Evolutionary conservation across 2,329 filamentous ascomycete genomes (phyloP), one percentile per base, ranked within the genome.

Genomic region (Botryotinia globosa): DNA sequence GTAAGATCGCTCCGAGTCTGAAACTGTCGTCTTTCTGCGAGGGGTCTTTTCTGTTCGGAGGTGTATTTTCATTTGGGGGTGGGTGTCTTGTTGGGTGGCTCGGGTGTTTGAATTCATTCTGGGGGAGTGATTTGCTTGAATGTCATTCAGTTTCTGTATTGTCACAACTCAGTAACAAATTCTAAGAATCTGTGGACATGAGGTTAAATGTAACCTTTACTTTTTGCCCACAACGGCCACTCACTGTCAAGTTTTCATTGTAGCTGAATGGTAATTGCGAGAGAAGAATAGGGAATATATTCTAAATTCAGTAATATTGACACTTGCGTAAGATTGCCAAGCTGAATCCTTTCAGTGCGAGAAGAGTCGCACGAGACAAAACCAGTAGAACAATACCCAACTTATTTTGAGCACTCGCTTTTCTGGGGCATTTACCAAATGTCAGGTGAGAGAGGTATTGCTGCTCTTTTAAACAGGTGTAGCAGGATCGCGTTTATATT

Each of bases 1-100:
- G 12, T 61, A 62, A 25, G 12, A 25, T 56, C 6, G 25, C 34
- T 22, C 5, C 2, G 37, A 10, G 25, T n/a, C 58, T 39, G 0
- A 18, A 4, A 16, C 4, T 25, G 1, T 2, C 1, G 3, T n/a
- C 14, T n/a, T 12, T 39, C 16, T 6, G 6, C 12, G 14, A 18
- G 20, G 34, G 2, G 1, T 39, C 1, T 39, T 5, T n/a, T 18
- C 0, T 25, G 58, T n/a, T 16, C 6, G 25, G 16, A 4, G 12
- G 58, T 16, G 58, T 14, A 16, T 16, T 62, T 39, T 39, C 2
- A 18, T 9, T n/a, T 29, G 2, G 7, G 14, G 25, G 6, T 1
- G 22, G 25, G 25, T 4, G n/a, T 32, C 44, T n/a, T 1, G 16
- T 3, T 4, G 8, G n/a, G 18, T 67, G n/a, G 48, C 29, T 67